These are phyloP conservation scores for Tritrichomonas musculus DNA, from an alignment of 208 protist genomes.

Conservation along the genomic window DNA sequence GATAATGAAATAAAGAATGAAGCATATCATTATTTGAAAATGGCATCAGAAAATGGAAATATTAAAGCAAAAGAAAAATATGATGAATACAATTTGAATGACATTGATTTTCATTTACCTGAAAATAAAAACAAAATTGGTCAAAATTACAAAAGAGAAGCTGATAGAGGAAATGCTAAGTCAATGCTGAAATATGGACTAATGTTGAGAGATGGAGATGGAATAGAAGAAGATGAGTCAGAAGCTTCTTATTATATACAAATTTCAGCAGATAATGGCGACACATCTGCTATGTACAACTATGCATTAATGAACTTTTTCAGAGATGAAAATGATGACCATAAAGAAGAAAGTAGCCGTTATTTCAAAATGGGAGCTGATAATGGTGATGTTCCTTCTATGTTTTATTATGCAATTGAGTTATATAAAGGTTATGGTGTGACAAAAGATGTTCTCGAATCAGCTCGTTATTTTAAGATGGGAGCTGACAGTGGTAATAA, in stretches of 20 bases:
- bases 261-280: background rate
- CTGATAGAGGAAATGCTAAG: too few species aligned
- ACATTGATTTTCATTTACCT: background rate
- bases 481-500: background rate
- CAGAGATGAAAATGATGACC: background rate
- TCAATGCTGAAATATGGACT: too few species aligned
- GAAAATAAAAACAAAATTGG: background rate
- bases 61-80: background rate
- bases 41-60: background rate
- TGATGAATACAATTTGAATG: background rate
- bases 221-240: background rate
- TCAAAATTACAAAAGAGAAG: background rate
- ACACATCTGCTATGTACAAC: background rate
- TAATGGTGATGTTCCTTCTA: too few species aligned
- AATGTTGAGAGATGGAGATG: background rate
- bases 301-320: background rate
- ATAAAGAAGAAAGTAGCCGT: background rate
- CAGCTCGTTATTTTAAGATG: background rate
- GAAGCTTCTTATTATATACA: background rate
- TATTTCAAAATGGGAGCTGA: background rate
- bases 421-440: background rate
- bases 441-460: background rate
- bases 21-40: background rate
- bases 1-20: too few species aligned
- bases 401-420: too few species aligned